Evolutionary conservation across 1,284 basidiomycete genomes (phyloP), one percentile per base, ranked within the genome.

Genomic region (Cryptococcus sp.): DNA sequence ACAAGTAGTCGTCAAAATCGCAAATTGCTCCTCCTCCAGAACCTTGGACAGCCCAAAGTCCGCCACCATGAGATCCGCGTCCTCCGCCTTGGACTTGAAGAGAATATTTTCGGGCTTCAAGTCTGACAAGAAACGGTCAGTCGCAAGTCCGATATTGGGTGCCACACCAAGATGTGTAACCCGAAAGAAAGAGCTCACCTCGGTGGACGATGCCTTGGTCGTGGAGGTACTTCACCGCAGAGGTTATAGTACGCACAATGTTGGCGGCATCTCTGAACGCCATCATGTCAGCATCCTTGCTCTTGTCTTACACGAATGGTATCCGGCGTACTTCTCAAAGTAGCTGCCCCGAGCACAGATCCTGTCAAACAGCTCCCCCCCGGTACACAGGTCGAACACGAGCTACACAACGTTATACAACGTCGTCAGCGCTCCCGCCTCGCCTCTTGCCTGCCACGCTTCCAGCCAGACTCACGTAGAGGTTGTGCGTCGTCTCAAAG

Each of bases 281-380:
- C 4, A 21, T 9, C 3, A 11, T 4, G 18, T 50, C 16, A 23
- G 20, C 4, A 21, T 15, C 16, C 8, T n/a, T n/a, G n/a, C n/a
- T 13, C 48, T 1, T n/a, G 18, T n/a, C 5, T 24, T n/a, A 20
- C 33, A 20, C 18, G 3, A 4, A 16, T 11, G 16, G 5, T 5
- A 36, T 8, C 50, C 15, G 7, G 80, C 85, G 63, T 63, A 90
- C 88, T 86, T 85, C 77, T 98, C 94, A 73, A 92, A 94, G 78
- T 97, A 97, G 76, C 91, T 93, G 46, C 95, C 94, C 73, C 94
- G 90, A 24, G 94, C 91, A 73, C 95, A 98, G 80, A 98, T 98
- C 50, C 96, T 85, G 77, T 98, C 95, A 70, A 98, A 98, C 20
- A 98, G 85, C 78, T 98, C 95, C 44, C 95, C 96, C 50, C 95